These are phyloP conservation scores for Paralagenidium karlingii DNA, from an alignment of 352 stramenopile species.

Conservation along the genomic window DNA sequence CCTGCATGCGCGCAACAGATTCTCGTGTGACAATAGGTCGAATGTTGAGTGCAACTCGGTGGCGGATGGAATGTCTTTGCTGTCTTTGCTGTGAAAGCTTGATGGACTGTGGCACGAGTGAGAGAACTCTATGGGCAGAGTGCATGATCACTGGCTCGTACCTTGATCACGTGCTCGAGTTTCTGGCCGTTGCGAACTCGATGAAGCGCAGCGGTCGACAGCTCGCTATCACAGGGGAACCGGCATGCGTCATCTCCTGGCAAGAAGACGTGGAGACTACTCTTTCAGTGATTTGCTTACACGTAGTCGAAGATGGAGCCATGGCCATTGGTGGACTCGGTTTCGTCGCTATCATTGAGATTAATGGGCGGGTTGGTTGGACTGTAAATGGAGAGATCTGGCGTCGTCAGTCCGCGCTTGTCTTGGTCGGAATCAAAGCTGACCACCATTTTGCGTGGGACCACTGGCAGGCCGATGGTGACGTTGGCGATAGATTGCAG, in stretches of 20 bases:
- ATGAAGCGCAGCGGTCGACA: conserved; percentile 33
- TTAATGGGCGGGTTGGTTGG: conserved; percentile 2
- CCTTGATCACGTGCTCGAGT: conserved; percentile 23
- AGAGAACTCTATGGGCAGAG: neutral
- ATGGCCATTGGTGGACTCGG: conserved; percentile 6
- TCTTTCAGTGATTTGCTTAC: too few species aligned
- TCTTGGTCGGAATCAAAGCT: too few species aligned
- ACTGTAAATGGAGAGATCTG: neutral
- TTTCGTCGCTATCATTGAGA: conserved; percentile 1
- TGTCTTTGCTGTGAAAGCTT: conserved; percentile 1
- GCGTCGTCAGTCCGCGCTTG: too few species aligned
- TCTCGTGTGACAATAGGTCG: neutral
- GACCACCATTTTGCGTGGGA: too few species aligned
- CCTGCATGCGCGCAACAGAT: neutral
- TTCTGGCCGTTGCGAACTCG: conserved; percentile 48
- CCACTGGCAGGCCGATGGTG: too few species aligned
- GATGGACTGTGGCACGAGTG: neutral
- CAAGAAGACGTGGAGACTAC: neutral
- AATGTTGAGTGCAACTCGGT: neutral
- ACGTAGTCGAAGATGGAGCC: conserved; percentile 58
- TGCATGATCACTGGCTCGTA: neutral
- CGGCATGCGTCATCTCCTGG: neutral
- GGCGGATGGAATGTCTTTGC: neutral
- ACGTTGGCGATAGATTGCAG: too few species aligned
- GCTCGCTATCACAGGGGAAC: conserved; percentile 11